A percentile compares a stretch with the other conserved stretches of the same genome.
Evolutionary conservation across 257 asterid genomes (phyloP).

Genomic region (Gardenia jasminoides): DNA sequence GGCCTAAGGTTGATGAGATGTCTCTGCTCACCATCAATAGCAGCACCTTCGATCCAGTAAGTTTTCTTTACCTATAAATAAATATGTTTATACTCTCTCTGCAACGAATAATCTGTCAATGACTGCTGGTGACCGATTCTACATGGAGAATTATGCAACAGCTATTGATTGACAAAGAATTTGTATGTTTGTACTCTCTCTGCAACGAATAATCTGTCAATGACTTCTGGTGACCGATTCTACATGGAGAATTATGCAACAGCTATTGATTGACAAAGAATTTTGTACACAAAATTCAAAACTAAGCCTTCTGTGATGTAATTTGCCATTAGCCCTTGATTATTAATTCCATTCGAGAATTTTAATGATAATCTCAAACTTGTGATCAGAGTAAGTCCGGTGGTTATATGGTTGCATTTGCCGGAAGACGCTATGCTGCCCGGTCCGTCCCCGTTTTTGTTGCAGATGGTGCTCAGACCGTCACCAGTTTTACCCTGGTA

Average conservation of each 20-base stretch:
- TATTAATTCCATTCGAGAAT: not conserved
- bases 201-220: not conserved
- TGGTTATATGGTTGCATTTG: slow-evolving; percentile 91
- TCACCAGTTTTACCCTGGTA: slow-evolving; percentile 91
- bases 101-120: not conserved
- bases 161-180: not conserved
- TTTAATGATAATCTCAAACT: not conserved
- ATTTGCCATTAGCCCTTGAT: not conserved
- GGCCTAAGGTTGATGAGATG: slow-evolving; percentile 92
- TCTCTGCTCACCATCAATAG: slow-evolving; percentile 78
- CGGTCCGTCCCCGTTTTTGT: slow-evolving; percentile 76
- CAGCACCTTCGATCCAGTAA: slow-evolving; percentile 53
- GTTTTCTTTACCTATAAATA: not conserved
- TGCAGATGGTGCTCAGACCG: slow-evolving; percentile 53
- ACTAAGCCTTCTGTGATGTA: not conserved
- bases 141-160: not conserved
- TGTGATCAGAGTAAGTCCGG: slow-evolving; percentile 48
- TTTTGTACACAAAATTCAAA: not conserved
- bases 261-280: not conserved
- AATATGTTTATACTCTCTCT: not conserved
- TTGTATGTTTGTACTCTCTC: not conserved
- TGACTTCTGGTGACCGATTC: not conserved
- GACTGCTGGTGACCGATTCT: not conserved
- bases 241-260: not conserved
- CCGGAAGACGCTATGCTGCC: slow-evolving; percentile 82